These are phyloP conservation scores for Raddia distichophylla DNA, from an alignment of 176 grass and related monocot genomes.

Conservation along the genomic window DNA sequence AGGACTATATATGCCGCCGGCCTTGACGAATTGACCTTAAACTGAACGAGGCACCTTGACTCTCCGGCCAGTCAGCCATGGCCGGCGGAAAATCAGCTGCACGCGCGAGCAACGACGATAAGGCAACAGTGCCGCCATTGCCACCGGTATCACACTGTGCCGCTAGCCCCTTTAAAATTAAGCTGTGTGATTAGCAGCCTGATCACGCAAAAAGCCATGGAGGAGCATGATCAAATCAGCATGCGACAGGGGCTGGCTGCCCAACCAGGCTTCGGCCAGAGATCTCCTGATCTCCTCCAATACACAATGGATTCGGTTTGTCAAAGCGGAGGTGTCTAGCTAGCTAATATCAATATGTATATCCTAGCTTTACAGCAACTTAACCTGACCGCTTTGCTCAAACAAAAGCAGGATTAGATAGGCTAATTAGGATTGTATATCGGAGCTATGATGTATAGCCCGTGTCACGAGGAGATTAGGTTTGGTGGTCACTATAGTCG, in stretches of 20 bases:
- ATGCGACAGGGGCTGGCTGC: background rate
- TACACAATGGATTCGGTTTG: slow-evolving; percentile 35
- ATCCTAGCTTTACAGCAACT: background rate
- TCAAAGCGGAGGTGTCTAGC: slow-evolving; percentile 20
- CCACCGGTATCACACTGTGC: background rate
- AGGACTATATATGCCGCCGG: no score
- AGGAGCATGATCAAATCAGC: slow-evolving; percentile 29
- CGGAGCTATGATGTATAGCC: background rate
- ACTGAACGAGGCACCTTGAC: slow-evolving; percentile 15
- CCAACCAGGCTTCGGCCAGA: slow-evolving; percentile 22
- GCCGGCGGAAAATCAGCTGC: slow-evolving; percentile 47
- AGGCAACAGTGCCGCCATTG: background rate
- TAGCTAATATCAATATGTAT: background rate
- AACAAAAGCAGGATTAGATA: slow-evolving; percentile 7
- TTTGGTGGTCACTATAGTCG: slow-evolving; percentile 22
- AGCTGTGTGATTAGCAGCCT: background rate
- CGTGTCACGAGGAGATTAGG: slow-evolving; percentile 55
- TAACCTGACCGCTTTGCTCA: slow-evolving; percentile 6
- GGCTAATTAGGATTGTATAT: background rate
- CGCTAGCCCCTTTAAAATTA: background rate
- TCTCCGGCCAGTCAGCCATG: slow-evolving; percentile 29
- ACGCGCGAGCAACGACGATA: slow-evolving; percentile 28
- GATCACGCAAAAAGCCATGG: slow-evolving; percentile 36
- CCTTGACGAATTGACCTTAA: slow-evolving; percentile 28
- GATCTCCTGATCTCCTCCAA: background rate